phyloP scores from a whole-genome alignment of 192 early-diverging fungal species.

The Phycomyces nitens region DNA sequence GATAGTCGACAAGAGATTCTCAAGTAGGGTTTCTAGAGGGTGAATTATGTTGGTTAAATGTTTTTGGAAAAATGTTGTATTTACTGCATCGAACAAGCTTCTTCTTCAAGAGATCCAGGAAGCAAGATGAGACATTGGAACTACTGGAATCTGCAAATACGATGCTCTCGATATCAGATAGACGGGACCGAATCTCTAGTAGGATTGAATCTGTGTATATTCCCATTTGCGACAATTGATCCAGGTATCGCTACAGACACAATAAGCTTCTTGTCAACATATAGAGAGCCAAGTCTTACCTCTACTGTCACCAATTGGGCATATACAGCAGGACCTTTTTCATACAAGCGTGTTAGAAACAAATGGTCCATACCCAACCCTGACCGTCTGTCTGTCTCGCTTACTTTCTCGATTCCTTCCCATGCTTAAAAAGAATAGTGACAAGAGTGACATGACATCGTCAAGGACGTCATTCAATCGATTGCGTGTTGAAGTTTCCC shows the following conservation, averaged over 20 bases:
- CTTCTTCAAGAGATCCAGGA: conserved; percentile 40
- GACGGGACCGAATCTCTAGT: conserved; percentile 55
- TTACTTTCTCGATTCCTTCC: conserved; percentile 71
- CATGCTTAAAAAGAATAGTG: conserved; percentile 71
- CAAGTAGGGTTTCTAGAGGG: conserved; percentile 5
- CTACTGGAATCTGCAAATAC: conserved; percentile 45
- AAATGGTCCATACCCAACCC: too few species aligned
- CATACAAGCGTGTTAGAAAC: not conserved
- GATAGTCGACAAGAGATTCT: conserved; percentile 7
- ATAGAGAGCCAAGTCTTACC: too few species aligned
- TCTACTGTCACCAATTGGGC: conserved; percentile 75
- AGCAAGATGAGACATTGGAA: conserved; percentile 31
- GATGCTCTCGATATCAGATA: conserved; percentile 56
- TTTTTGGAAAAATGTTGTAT: conserved; percentile 2
- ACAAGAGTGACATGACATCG: conserved; percentile 73
- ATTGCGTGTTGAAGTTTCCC: conserved; percentile 30
- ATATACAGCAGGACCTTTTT: conserved; percentile 59
- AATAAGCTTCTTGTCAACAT: conserved; percentile 9
- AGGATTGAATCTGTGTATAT: conserved; percentile 51
- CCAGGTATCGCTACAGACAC: conserved; percentile 27
- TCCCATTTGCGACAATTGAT: conserved; percentile 35
- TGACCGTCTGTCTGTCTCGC: too few species aligned
- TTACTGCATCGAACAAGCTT: conserved; percentile 41
- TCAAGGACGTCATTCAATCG: conserved; percentile 69
- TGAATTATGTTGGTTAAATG: conserved; percentile 8